Percentiles rank a stretch among this genome's conserved stretches.
Conservation (phyloP, 495 filamentous ascomycete genomes). For the Penicillium coprophilum region DNA sequence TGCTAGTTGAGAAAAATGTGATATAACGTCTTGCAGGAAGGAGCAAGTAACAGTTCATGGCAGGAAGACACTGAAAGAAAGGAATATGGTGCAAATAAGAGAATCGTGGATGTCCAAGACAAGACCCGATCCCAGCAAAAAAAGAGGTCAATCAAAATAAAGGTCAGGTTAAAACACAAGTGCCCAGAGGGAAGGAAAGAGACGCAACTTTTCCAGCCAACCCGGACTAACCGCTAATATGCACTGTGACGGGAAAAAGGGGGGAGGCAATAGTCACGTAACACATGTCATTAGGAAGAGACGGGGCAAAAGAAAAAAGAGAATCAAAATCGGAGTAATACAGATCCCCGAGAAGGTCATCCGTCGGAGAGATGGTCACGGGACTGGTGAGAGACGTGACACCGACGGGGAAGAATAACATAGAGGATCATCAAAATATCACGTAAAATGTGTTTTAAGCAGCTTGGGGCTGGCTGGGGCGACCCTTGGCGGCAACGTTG, state of each 20-base stretch:
- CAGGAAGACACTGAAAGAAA: constrained; percentile 9
- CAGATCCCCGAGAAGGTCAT: constrained; percentile 36
- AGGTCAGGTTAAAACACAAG: constrained; percentile 27
- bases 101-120: constrained; percentile 14
- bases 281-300: constrained; percentile 48
- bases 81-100: constrained; percentile 18
- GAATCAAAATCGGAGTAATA: constrained; percentile 47
- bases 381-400: constrained; percentile 10
- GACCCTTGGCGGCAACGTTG: constrained; percentile 48
- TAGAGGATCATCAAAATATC: constrained; percentile 9
- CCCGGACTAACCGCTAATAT: constrained; percentile 49
- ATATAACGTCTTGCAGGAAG: constrained; percentile 19
- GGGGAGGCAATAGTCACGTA: constrained; percentile 38
- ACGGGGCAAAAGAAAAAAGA: constrained; percentile 17
- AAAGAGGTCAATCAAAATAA: constrained; percentile 8
- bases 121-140: constrained; percentile 11
- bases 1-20: constrained; percentile 26
- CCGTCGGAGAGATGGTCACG: constrained; percentile 3
- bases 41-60: constrained; percentile 10
- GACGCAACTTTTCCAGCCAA: constrained; percentile 44
- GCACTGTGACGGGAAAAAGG: constrained; percentile 41
- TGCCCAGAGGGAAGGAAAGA: constrained; percentile 38
- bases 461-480: constrained; percentile 51
- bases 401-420: constrained; percentile 7
- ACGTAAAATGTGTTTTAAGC: constrained; percentile 35